phyloP scores from a whole-genome alignment of 169 alveolate genomes.

The Plasmodium gallinaceum region DNA sequence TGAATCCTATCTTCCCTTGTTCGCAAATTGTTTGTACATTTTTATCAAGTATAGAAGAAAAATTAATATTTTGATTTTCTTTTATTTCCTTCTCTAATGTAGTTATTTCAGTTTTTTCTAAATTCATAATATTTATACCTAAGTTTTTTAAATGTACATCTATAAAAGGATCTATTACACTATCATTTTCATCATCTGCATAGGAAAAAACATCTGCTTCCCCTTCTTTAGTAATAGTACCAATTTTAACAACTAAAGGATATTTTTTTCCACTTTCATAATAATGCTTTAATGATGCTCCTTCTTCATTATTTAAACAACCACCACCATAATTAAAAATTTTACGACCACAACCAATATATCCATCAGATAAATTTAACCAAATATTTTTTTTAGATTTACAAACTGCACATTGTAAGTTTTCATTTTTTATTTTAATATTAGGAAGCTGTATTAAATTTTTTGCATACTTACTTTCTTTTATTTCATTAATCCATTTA shows the following conservation, averaged over 20 bases:
- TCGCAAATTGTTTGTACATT: constrained; percentile 73
- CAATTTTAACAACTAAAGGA: constrained; percentile 94
- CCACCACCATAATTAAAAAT: constrained; percentile 91
- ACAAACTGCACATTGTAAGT: constrained; percentile 69
- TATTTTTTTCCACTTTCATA: constrained; percentile 85
- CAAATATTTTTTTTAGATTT: constrained; percentile 52
- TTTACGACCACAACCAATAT: constrained; percentile 92
- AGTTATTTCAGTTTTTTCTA: constrained; percentile 23
- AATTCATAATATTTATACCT: constrained; percentile 91
- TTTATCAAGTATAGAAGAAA: constrained; percentile 78
- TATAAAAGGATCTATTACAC: constrained; percentile 91
- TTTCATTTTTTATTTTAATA: constrained; percentile 51
- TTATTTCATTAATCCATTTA: constrained; percentile 64
- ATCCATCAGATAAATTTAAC: constrained; percentile 80
- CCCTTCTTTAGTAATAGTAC: constrained; percentile 93
- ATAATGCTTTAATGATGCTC: constrained; percentile 93
- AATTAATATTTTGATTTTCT: constrained; percentile 65
- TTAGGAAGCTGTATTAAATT: constrained; percentile 44
- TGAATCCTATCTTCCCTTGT: constrained; percentile 84
- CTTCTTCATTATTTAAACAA: constrained; percentile 91
- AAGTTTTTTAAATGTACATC: constrained; percentile 90
- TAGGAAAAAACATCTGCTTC: constrained; percentile 94
- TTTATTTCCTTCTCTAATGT: constrained; percentile 38
- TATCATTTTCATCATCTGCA: constrained; percentile 90
- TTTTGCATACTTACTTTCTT: constrained; percentile 67